Percentiles rank a stretch among this genome's conserved stretches.
These are phyloP conservation scores for Arachis stenosperma DNA, from an alignment of 306 rosid genomes.

Conservation along the genomic window DNA sequence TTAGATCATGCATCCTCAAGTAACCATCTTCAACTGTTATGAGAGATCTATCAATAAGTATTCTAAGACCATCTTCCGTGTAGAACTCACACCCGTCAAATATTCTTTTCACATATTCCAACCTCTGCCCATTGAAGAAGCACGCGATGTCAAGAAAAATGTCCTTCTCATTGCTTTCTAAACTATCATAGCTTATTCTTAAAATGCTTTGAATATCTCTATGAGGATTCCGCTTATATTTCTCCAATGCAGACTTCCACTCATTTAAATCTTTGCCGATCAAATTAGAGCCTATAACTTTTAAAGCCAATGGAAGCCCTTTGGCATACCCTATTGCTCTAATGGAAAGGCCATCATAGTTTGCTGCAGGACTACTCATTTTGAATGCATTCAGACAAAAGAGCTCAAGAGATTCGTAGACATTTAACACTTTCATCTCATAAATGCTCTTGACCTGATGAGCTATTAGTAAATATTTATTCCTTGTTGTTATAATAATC, in stretches of 20 bases:
- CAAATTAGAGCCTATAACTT: not conserved
- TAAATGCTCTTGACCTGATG: not conserved
- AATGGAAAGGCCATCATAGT: not conserved
- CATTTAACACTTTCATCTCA: not conserved
- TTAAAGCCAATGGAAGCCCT: not conserved
- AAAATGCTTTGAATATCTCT: not conserved
- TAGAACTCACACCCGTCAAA: not conserved
- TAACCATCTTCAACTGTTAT: too few relatives aligned
- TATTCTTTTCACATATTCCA: not conserved
- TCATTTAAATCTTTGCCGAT: not conserved
- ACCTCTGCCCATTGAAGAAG: not conserved
- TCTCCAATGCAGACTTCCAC: not conserved
- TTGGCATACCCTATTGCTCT: not conserved
- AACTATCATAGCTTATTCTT: conserved; percentile 12
- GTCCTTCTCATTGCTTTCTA: not conserved
- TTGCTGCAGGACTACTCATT: not conserved
- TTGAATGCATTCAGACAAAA: too few relatives aligned
- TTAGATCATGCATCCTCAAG: not conserved
- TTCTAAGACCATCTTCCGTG: too few relatives aligned
- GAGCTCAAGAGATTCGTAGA: not conserved
- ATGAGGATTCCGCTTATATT: not conserved
- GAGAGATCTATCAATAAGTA: too few relatives aligned
- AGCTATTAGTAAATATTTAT: not conserved
- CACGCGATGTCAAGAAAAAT: not conserved
- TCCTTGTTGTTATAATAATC: not conserved